Percentiles rank a stretch among this genome's conserved stretches.
Conservation (phyloP, 306 rosid species). For the Castanea crenata region DNA sequence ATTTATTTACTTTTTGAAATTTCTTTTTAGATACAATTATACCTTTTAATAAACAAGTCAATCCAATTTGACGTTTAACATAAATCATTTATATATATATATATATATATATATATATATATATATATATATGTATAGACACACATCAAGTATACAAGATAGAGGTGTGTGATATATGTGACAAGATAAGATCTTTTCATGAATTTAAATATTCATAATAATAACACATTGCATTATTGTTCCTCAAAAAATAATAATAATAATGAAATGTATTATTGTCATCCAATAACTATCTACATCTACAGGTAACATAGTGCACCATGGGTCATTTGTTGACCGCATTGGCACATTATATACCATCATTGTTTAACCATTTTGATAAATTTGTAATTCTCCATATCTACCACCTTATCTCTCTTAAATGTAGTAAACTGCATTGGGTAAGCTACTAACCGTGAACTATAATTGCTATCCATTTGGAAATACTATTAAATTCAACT, state of each 20-base stretch:
- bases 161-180: no score
- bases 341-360: no score
- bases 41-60: no score
- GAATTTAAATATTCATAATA: no score
- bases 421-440: constrained; percentile 38
- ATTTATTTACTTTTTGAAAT: no score
- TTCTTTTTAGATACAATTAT: no score
- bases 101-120: no score
- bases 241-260: not conserved
- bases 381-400: not conserved
- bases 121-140: rapidly evolving
- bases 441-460: constrained; percentile 34
- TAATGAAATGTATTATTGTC: not conserved
- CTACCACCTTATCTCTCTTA: constrained; percentile 31
- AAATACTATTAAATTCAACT: not conserved
- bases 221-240: not conserved
- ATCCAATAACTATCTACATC: not conserved
- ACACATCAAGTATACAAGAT: no score
- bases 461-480: constrained; percentile 16
- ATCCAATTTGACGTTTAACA: no score
- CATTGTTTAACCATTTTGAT: no score
- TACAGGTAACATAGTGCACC: not conserved
- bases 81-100: no score
- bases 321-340: not conserved
- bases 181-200: no score